Conservation (phyloP, 257 asterid genomes). For the Penstemon eatonii region DNA sequence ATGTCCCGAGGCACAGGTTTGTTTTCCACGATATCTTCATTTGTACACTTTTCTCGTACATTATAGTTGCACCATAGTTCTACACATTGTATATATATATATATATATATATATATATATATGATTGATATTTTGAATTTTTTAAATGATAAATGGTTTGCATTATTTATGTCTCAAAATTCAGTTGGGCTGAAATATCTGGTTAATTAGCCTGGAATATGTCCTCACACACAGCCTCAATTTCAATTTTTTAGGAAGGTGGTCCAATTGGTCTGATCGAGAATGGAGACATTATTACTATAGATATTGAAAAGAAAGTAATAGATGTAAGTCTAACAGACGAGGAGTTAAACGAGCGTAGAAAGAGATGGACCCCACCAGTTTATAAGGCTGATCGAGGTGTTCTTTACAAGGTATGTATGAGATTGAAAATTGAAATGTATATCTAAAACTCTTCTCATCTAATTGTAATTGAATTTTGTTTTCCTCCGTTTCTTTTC, state of each 20-base stretch:
- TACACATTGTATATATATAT: too few species aligned
- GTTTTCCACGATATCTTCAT: neutral
- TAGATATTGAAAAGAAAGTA: constrained; percentile 60
- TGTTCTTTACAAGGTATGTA: constrained; percentile 84
- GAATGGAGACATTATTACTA: constrained; percentile 69
- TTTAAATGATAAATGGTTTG: too few species aligned
- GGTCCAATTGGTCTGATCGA: constrained; percentile 80
- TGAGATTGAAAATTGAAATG: neutral
- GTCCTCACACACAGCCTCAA: too few species aligned
- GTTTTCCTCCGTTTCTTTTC: constrained; percentile 13
- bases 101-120: too few species aligned
- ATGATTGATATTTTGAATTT: too few species aligned
- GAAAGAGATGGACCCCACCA: constrained; percentile 75
- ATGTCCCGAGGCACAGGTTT: constrained; percentile 97
- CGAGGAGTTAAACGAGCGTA: constrained; percentile 60
- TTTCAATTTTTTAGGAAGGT: constrained; percentile 63
- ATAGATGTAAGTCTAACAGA: constrained; percentile 78
- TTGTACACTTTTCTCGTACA: neutral
- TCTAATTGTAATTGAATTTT: neutral
- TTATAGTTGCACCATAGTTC: constrained; percentile 1
- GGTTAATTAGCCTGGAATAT: too few species aligned
- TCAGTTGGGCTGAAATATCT: too few species aligned
- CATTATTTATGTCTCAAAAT: too few species aligned
- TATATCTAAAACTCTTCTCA: neutral
- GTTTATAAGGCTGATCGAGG: constrained; percentile 79